These are phyloP conservation scores for Metschnikowia baotianmanensis DNA, from an alignment of 805 yeast genomes.

Conservation along the genomic window DNA sequence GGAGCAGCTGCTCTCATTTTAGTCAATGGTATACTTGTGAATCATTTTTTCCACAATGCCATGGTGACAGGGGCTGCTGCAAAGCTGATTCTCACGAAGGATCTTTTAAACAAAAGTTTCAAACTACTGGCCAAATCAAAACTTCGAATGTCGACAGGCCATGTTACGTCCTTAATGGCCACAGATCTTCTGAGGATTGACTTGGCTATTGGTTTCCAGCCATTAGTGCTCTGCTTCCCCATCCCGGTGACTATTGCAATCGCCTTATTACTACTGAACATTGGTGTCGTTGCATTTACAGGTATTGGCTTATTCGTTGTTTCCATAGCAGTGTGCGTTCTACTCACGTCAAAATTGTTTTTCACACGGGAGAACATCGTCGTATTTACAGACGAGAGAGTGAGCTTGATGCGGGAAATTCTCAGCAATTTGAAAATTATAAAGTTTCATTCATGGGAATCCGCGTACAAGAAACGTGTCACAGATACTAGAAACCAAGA, in stretches of 20 bases:
- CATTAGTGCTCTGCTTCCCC: conserved; percentile 41
- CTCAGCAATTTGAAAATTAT: conserved; percentile 41
- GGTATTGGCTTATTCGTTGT: conserved; percentile 42
- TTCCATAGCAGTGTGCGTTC: conserved; percentile 34
- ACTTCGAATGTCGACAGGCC: conserved; percentile 36
- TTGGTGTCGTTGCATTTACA: conserved; percentile 40
- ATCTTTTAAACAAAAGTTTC: conserved; percentile 39
- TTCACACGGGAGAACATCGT: conserved; percentile 35
- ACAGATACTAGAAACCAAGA: conserved; percentile 37
- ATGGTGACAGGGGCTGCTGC: conserved; percentile 43
- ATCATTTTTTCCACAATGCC: conserved; percentile 42
- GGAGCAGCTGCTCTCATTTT: conserved; percentile 60
- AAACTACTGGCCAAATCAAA: conserved; percentile 32
- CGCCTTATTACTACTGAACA: conserved; percentile 31
- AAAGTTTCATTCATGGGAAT: conserved; percentile 48
- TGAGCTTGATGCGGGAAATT: conserved; percentile 42
- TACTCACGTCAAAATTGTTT: conserved; percentile 35
- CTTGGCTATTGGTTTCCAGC: conserved; percentile 44
- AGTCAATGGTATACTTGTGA: conserved; percentile 37
- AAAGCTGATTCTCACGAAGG: conserved; percentile 40
- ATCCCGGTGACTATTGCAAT: conserved; percentile 41
- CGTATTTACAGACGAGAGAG: conserved; percentile 40
- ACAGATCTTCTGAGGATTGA: conserved; percentile 45
- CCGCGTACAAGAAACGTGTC: conserved; percentile 38
- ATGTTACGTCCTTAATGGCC: conserved; percentile 40